Conservation (phyloP, 306 rosid genomes). For the Gynostemma pentaphyllum region DNA sequence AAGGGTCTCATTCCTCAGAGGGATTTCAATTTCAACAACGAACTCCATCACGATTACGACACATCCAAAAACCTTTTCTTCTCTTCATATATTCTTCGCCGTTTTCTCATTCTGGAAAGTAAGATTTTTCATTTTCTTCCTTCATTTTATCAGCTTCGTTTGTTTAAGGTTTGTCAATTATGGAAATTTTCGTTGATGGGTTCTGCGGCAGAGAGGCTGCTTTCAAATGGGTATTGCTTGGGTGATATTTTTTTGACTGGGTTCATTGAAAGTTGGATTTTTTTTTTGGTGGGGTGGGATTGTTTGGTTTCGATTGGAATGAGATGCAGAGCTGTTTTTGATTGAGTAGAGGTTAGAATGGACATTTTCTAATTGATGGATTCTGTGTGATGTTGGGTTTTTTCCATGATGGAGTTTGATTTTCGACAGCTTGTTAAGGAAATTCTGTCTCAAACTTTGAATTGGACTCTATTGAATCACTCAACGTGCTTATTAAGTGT, state of each 20-base stretch:
- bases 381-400: background rate
- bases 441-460: background rate
- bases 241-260: background rate
- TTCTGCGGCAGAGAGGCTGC: background rate
- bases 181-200: background rate
- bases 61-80: background rate
- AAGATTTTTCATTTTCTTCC: background rate
- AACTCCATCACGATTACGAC: slow-evolving; percentile 1
- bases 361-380: background rate
- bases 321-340: background rate
- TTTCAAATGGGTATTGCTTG: slow-evolving; percentile 2
- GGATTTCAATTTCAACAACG: slow-evolving; percentile 11
- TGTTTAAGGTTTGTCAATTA: background rate
- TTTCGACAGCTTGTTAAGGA: background rate
- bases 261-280: background rate
- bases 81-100: background rate
- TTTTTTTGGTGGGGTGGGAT: slow-evolving; percentile 1
- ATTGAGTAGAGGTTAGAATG: background rate
- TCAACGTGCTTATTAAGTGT: background rate
- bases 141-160: background rate
- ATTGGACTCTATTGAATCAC: background rate
- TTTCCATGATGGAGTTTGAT: background rate
- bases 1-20: background rate
- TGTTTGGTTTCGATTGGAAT: background rate
- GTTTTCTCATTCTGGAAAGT: background rate